Evolutionary conservation across 257 asterid species (phyloP).

Genomic region (Nicotiana otophora): DNA sequence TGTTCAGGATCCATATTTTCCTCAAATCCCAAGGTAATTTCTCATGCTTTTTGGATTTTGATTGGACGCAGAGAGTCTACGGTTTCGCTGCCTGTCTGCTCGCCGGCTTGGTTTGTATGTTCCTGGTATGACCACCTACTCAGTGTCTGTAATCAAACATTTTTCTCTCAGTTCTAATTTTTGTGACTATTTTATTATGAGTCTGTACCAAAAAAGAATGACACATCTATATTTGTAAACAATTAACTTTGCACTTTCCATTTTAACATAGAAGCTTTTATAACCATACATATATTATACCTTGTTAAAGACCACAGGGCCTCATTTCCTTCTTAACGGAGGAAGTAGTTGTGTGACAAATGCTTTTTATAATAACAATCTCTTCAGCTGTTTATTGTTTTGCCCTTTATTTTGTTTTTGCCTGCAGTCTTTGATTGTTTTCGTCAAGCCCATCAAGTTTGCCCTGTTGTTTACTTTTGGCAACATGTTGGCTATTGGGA

Average conservation of each 20-base stretch:
- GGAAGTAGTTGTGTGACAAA: neutral
- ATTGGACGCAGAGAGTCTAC: constrained; percentile 74
- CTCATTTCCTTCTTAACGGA: too few relatives aligned
- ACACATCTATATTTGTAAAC: too few relatives aligned
- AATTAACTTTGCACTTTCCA: too few relatives aligned
- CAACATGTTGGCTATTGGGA: constrained; percentile 80
- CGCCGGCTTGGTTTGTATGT: constrained; percentile 67
- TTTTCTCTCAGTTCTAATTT: too few relatives aligned
- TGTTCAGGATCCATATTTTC: constrained; percentile 3
- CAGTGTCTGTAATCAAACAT: neutral
- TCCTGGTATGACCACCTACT: constrained; percentile 57
- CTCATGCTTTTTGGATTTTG: constrained; percentile 5
- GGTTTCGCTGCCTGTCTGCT: constrained; percentile 77
- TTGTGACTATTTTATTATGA: too few relatives aligned
- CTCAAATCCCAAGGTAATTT: too few relatives aligned
- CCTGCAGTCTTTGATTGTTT: constrained; percentile 80
- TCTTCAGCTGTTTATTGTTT: neutral
- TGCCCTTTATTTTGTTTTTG: constrained; percentile 15
- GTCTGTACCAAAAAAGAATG: too few relatives aligned
- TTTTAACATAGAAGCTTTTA: too few relatives aligned
- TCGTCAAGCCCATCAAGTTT: constrained; percentile 77
- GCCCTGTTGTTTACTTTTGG: constrained; percentile 86
- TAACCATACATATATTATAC: too few relatives aligned
- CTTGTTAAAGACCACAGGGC: too few relatives aligned
- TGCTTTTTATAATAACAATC: neutral